Conservation (phyloP, 257 asterid species). For the Solanum infundibuliforme region DNA sequence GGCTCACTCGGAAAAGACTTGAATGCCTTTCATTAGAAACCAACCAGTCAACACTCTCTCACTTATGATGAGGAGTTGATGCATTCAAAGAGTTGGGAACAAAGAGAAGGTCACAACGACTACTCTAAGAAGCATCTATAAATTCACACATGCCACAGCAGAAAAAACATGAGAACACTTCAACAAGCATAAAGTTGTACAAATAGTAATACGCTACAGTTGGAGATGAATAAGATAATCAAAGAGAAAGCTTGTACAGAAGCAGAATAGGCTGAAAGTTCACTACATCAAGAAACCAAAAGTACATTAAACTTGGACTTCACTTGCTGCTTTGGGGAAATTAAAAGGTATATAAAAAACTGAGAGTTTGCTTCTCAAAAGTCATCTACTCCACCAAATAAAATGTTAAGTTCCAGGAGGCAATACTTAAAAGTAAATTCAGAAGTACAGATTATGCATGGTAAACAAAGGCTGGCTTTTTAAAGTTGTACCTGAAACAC, state of each 20-base stretch:
- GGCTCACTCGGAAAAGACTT: not conserved
- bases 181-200: not conserved
- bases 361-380: not conserved
- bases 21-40: not conserved
- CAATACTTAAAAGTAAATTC: not conserved
- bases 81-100: not conserved
- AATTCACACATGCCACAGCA: not conserved
- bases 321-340: not conserved
- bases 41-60: not conserved
- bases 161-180: not conserved
- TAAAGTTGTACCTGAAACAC: slow-evolving; percentile 60
- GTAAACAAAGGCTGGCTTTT: not conserved
- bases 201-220: not conserved
- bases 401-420: not conserved
- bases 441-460: not conserved
- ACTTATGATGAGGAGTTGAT: not conserved
- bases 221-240: not conserved
- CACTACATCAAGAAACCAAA: not conserved
- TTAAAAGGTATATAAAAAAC: not conserved
- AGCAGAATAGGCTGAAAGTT: not conserved
- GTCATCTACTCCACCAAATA: not conserved
- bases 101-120: not conserved
- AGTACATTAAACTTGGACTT: not conserved
- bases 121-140: not conserved
- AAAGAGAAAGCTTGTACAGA: not conserved